phyloP scores from a whole-genome alignment of 768 basidiomycete genomes.

The Inosperma sp. region DNA sequence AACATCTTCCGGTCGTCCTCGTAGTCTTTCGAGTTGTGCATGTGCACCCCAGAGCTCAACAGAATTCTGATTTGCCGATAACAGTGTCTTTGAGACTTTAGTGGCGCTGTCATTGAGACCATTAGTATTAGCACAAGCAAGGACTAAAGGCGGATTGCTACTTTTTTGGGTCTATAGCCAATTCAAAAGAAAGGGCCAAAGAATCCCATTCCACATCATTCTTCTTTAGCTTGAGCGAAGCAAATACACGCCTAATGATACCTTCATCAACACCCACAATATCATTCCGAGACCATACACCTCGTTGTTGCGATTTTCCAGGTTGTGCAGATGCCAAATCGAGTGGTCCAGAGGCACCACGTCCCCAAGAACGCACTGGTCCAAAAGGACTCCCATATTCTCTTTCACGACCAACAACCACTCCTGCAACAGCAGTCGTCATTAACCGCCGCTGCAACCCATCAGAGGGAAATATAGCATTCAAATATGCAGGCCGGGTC shows the following conservation, averaged over 20 bases:
- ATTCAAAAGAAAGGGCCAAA: constrained; percentile 64
- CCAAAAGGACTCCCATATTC: constrained; percentile 60
- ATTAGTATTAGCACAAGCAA: neutral
- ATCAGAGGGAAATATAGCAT: constrained; percentile 48
- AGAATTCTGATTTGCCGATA: constrained; percentile 55
- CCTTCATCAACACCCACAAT: constrained; percentile 44
- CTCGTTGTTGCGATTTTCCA: constrained; percentile 26
- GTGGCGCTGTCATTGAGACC: constrained; percentile 45
- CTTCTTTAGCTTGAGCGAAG: constrained; percentile 44
- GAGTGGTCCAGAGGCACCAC: constrained; percentile 49
- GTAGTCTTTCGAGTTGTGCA: constrained; percentile 64
- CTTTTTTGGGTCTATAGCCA: constrained; percentile 55
- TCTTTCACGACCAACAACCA: constrained; percentile 60
- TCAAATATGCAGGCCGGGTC: constrained; percentile 39
- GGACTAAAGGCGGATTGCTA: constrained; percentile 30
- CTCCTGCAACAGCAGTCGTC: constrained; percentile 62
- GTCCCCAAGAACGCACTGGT: constrained; percentile 63
- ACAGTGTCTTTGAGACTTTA: constrained; percentile 60
- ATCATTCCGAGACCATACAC: constrained; percentile 45
- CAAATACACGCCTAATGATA: constrained; percentile 56
- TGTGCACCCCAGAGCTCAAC: constrained; percentile 70
- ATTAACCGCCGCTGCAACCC: constrained; percentile 30
- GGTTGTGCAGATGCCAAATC: constrained; percentile 33
- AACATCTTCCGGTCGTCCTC: constrained; percentile 62
- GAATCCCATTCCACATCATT: constrained; percentile 63